phyloP scores from a whole-genome alignment of 2,329 filamentous ascomycete genomes.

The Colletotrichum gloeosporioides region DNA sequence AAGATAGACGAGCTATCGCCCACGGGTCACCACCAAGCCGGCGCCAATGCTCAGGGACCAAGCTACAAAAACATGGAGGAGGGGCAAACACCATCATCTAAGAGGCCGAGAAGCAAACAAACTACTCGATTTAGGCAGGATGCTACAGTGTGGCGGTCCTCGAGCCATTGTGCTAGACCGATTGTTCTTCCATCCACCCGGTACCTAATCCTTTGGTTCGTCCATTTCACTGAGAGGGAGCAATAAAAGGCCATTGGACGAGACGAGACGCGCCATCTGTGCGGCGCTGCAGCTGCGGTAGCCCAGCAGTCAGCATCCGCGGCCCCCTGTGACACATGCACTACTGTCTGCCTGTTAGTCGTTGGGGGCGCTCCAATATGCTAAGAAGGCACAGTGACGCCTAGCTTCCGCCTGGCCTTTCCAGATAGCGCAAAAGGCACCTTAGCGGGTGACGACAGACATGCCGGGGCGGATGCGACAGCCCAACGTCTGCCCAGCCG shows the following conservation, averaged over 20 bases:
- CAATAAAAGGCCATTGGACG: neutral
- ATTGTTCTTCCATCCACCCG: neutral
- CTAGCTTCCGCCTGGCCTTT: neutral
- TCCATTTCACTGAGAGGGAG: neutral
- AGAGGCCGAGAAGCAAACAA: neutral
- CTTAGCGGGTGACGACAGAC: neutral
- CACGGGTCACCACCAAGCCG: neutral
- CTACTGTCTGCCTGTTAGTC: neutral
- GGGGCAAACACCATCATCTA: neutral
- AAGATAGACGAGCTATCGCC: neutral
- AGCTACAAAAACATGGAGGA: neutral
- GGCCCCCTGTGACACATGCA: neutral
- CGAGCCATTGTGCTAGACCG: neutral
- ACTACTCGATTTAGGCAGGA: neutral
- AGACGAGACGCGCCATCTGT: slow-evolving; percentile 15
- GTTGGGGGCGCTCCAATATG: neutral
- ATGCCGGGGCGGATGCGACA: neutral
- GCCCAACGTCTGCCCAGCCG: neutral
- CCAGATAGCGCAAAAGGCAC: neutral
- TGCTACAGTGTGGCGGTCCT: neutral
- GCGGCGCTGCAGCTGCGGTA: neutral
- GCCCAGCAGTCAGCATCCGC: neutral
- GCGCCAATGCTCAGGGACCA: neutral
- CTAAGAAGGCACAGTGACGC: neutral
- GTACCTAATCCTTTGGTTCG: neutral